A percentile compares a stretch with the other conserved stretches of the same genome.
These are phyloP conservation scores for Candida silvatica DNA, from an alignment of 805 yeast species.

Conservation along the genomic window DNA sequence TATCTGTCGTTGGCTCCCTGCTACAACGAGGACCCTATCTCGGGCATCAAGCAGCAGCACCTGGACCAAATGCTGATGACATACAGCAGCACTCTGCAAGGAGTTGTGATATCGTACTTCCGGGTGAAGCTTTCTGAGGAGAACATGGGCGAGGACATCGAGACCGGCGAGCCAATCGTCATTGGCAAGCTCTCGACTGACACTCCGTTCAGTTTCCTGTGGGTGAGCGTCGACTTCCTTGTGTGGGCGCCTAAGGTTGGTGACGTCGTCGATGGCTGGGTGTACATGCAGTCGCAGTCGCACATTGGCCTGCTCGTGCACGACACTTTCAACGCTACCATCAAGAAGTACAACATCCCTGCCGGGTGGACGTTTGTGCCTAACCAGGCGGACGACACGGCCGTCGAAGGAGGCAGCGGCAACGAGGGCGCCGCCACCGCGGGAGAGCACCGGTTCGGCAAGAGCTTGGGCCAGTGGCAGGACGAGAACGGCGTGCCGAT, in stretches of 20 bases:
- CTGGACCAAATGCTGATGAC: slow-evolving; percentile 85
- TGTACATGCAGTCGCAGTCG: slow-evolving; percentile 86
- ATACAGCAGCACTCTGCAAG: slow-evolving; percentile 60
- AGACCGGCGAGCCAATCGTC: slow-evolving; percentile 28
- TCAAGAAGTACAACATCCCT: slow-evolving; percentile 83
- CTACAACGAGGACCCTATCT: slow-evolving; percentile 56
- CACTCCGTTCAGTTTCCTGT: slow-evolving; percentile 80
- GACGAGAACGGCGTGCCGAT: slow-evolving; percentile 67
- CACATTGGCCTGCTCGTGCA: slow-evolving; percentile 87
- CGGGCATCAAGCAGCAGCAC: slow-evolving; percentile 82
- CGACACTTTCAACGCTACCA: slow-evolving; percentile 92
- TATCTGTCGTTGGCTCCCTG: slow-evolving; percentile 88
- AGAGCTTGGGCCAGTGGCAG: slow-evolving; percentile 79
- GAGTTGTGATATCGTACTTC: slow-evolving; percentile 77
- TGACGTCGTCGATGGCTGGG: slow-evolving; percentile 77
- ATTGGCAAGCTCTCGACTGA: slow-evolving; percentile 67
- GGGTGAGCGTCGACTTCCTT: slow-evolving; percentile 77
- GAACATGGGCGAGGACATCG: slow-evolving; percentile 28
- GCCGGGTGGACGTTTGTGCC: slow-evolving; percentile 78
- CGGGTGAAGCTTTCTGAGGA: slow-evolving; percentile 48
- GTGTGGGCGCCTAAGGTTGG: slow-evolving; percentile 91
- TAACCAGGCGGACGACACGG: slow-evolving; percentile 55
- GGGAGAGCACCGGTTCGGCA: slow-evolving; percentile 5
- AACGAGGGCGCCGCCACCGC: neutral
- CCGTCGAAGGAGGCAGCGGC: slow-evolving; percentile 8